phyloP scores from a whole-genome alignment of 129 eudicot species.

The Centaurea solstitialis region DNA sequence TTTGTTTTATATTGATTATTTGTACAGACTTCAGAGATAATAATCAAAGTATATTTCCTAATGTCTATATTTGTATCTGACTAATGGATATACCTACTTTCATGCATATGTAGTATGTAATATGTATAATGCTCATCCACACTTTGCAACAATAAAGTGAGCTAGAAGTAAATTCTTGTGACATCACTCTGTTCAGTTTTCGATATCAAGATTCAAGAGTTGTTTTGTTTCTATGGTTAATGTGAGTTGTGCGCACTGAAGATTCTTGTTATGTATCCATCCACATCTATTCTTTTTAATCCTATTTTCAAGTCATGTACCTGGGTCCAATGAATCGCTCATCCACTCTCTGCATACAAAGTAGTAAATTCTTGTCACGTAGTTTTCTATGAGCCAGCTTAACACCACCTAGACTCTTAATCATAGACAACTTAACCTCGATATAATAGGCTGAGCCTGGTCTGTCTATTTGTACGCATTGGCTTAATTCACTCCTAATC shows the following conservation, averaged over 20 bases:
- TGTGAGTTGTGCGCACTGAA: neutral
- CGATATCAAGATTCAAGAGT: neutral
- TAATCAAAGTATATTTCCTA: neutral
- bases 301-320: neutral
- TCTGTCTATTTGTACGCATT: too few relatives aligned
- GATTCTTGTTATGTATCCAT: neutral
- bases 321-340: neutral
- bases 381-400: neutral
- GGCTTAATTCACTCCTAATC: too few relatives aligned
- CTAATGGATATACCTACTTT: neutral
- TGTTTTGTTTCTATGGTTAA: neutral
- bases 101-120: neutral
- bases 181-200: neutral
- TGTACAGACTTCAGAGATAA: neutral
- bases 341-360: constrained; percentile 4
- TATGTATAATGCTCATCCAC: constrained; percentile 8
- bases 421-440: too few relatives aligned
- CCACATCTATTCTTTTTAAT: neutral
- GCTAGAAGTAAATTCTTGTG: neutral
- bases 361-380: neutral
- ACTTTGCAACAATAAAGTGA: neutral
- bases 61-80: neutral
- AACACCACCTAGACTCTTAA: too few relatives aligned
- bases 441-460: too few relatives aligned
- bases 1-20: neutral